A percentile compares a stretch with the other conserved stretches of the same genome.
These are phyloP conservation scores for Fusarium papillatum DNA, from an alignment of 2,329 filamentous ascomycete genomes.

Conservation along the genomic window DNA sequence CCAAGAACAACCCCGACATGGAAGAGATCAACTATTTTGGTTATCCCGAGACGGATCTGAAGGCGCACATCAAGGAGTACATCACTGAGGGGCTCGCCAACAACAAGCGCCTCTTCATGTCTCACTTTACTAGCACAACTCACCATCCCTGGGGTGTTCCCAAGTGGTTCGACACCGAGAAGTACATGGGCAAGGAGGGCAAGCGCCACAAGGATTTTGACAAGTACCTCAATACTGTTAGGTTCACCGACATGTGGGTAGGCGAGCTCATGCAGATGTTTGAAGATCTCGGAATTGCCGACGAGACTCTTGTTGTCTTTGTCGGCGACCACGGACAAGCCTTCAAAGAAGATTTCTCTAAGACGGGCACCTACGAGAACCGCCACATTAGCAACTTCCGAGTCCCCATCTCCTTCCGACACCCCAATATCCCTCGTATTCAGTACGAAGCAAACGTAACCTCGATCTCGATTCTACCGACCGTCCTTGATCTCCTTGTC, in stretches of 20 bases:
- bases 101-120: constrained; percentile 50
- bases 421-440: constrained; percentile 47
- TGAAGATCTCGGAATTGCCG: constrained; percentile 47
- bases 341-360: constrained; percentile 47
- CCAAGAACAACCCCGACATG: constrained; percentile 33
- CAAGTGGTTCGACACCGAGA: constrained; percentile 41
- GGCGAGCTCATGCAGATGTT: constrained; percentile 48
- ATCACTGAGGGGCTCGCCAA: constrained; percentile 46
- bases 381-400: constrained; percentile 48
- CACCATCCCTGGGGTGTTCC: constrained; percentile 48
- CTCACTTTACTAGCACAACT: constrained; percentile 52
- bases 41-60: constrained; percentile 47
- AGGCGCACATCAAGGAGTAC: constrained; percentile 48
- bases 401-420: constrained; percentile 48
- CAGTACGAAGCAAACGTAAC: constrained; percentile 47
- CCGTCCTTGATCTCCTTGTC: constrained; percentile 49
- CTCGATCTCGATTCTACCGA: constrained; percentile 49
- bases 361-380: constrained; percentile 49
- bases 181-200: constrained; percentile 40
- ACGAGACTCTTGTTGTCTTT: constrained; percentile 50
- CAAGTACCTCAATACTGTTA: constrained; percentile 48
- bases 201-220: constrained; percentile 47
- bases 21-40: constrained; percentile 49
- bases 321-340: constrained; percentile 51
- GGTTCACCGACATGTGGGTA: constrained; percentile 49